Percentiles rank a stretch among this genome's conserved stretches.
Evolutionary conservation across 441 rosid species (phyloP).

Genomic region (Populus hybrid): DNA sequence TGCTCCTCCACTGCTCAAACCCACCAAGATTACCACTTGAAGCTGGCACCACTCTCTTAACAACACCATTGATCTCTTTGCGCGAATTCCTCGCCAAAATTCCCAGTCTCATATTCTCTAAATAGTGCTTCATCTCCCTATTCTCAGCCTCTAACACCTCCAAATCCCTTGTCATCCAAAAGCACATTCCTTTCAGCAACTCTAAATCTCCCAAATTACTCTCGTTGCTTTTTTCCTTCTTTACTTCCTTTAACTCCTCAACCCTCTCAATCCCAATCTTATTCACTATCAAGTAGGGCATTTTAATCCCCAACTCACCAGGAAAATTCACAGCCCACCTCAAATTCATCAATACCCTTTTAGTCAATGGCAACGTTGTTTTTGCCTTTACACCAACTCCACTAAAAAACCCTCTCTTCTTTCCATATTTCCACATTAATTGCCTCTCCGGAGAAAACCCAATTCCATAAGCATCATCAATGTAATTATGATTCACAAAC

Average conservation of each 20-base stretch:
- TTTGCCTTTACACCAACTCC: conserved; percentile 39
- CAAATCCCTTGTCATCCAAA: conserved; percentile 55
- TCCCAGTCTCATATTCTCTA: conserved; percentile 42
- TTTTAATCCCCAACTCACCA: conserved; percentile 20
- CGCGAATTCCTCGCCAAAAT: conserved; percentile 13
- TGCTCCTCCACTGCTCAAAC: conserved; percentile 33
- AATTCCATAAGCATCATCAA: conserved; percentile 16
- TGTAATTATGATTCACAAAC: conserved; percentile 8
- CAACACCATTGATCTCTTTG: conserved; percentile 18
- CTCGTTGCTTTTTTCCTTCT: conserved; percentile 24
- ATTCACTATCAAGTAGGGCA: conserved; percentile 49
- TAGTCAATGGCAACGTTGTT: conserved; percentile 41
- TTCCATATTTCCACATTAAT: conserved; percentile 18
- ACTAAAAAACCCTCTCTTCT: conserved; percentile 23
- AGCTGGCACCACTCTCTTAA: conserved; percentile 22
- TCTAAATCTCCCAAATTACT: conserved; percentile 36
- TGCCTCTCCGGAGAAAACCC: conserved; percentile 24
- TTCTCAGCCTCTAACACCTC: conserved; percentile 48
- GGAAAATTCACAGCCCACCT: conserved; percentile 45
- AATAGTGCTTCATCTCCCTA: conserved; percentile 36
- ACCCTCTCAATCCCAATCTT: conserved; percentile 49
- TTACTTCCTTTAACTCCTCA: conserved; percentile 31
- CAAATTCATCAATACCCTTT: conserved; percentile 33
- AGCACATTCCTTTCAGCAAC: conserved; percentile 46
- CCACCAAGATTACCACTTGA: conserved; percentile 25